A percentile compares a stretch with the other conserved stretches of the same genome.
These are phyloP conservation scores for Clohesyomyces aquaticus DNA, from an alignment of 495 filamentous ascomycete genomes.

Conservation along the genomic window DNA sequence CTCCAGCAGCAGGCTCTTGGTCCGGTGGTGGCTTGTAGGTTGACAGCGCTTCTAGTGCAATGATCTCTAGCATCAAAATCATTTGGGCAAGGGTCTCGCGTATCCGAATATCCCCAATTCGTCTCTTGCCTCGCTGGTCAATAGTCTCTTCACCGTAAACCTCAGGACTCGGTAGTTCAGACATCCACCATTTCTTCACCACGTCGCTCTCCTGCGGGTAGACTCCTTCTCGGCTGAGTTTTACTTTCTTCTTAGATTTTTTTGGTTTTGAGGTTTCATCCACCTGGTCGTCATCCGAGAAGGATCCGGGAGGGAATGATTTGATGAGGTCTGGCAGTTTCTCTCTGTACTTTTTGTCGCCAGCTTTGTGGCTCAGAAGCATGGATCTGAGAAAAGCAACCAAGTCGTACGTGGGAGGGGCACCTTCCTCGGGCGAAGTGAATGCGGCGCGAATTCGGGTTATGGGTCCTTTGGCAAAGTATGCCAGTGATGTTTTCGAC, in stretches of 20 bases:
- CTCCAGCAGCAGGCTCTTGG: constrained; percentile 39
- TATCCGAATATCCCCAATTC: constrained; percentile 65
- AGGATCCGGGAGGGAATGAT: constrained; percentile 60
- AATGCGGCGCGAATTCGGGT: constrained; percentile 83
- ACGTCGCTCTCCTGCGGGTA: constrained; percentile 77
- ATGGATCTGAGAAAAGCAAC: constrained; percentile 70
- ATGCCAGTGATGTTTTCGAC: constrained; percentile 91
- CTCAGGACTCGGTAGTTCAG: constrained; percentile 46
- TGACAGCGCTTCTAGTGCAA: constrained; percentile 62
- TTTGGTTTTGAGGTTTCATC: constrained; percentile 32
- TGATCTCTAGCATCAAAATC: constrained; percentile 84
- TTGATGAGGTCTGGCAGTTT: constrained; percentile 69
- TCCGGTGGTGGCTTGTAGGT: constrained; percentile 49
- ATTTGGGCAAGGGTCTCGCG: constrained; percentile 85
- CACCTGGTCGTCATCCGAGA: constrained; percentile 62
- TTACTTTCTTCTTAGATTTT: constrained; percentile 65
- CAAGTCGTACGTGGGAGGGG: constrained; percentile 54
- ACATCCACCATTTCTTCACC: constrained; percentile 76
- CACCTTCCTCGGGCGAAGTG: constrained; percentile 57
- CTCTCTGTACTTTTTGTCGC: constrained; percentile 88
- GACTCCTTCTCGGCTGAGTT: constrained; percentile 73
- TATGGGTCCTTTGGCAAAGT: constrained; percentile 94
- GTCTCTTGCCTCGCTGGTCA: constrained; percentile 60
- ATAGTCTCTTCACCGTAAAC: constrained; percentile 28
- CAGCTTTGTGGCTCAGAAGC: constrained; percentile 69